Evolutionary conservation across 78 protist species (phyloP).

Genomic region (Isochrysis galbana): DNA sequence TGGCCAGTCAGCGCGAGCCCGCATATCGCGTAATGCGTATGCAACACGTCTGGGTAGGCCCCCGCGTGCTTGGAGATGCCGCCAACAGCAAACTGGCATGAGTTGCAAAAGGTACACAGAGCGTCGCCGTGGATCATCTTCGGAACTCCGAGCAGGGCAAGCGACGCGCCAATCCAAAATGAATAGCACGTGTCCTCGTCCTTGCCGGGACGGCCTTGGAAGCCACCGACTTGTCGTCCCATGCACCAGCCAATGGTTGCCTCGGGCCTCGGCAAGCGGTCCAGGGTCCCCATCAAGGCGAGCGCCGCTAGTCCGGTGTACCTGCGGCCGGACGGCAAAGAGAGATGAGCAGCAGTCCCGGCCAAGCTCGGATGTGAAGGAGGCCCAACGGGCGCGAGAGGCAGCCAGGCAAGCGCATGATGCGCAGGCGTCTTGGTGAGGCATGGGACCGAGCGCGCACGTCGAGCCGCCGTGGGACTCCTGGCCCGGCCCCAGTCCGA

Average conservation of each 20-base stretch:
- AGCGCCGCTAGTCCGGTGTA: constrained; percentile 52
- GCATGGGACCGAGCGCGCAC: too few species aligned
- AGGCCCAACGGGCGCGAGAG: too few species aligned
- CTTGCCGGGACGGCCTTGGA: constrained; percentile 49
- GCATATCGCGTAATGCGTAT: background rate
- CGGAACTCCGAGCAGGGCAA: background rate
- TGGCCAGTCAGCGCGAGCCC: background rate
- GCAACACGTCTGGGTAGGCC: background rate
- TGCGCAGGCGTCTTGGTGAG: too few species aligned
- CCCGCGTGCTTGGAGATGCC: background rate
- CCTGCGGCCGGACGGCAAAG: constrained; percentile 48
- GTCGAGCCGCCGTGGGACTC: constrained; percentile 59
- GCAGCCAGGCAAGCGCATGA: too few species aligned
- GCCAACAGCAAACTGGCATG: background rate
- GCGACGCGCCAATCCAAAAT: constrained; percentile 49
- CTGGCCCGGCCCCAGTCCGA: constrained; percentile 37
- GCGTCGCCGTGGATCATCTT: background rate
- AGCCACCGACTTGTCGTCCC: constrained; percentile 17
- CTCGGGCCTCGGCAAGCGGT: background rate
- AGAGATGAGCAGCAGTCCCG: too few species aligned
- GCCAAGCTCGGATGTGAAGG: too few species aligned
- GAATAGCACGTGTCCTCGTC: constrained; percentile 56
- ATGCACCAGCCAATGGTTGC: background rate
- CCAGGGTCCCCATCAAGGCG: background rate
- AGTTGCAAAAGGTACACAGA: background rate